Evolutionary conservation across 768 basidiomycete genomes (phyloP).

Genomic region (Pulveroboletus frians): DNA sequence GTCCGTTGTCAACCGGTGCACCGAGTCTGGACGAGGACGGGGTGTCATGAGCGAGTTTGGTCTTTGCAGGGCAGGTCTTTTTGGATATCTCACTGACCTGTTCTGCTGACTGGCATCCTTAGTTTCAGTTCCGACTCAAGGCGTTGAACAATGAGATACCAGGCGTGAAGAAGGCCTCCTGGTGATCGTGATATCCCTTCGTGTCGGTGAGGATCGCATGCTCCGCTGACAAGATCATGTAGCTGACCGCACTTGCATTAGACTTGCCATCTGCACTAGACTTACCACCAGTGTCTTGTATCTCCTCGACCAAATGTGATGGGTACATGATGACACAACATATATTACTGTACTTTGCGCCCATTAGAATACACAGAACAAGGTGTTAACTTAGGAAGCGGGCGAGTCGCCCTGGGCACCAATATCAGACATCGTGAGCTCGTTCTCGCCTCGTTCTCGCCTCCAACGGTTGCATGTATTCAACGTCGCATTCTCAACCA

Average conservation of each 20-base stretch:
- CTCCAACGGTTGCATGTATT: constrained; percentile 84
- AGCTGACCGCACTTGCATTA: not conserved
- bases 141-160: constrained; percentile 78
- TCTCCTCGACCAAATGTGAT: not conserved
- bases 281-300: not conserved
- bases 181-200: constrained; percentile 42
- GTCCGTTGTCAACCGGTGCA: constrained; percentile 85
- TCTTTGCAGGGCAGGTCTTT: constrained; percentile 60
- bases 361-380: constrained; percentile 8
- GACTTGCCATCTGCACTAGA: no score
- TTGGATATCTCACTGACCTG: not conserved
- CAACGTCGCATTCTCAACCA: constrained; percentile 70
- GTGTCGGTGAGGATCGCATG: not conserved
- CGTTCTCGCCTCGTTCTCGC: constrained; percentile 71
- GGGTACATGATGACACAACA: not conserved
- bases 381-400: constrained; percentile 10
- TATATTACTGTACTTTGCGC: constrained; percentile 7
- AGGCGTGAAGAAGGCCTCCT: constrained; percentile 88
- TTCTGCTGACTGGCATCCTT: not conserved
- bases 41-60: constrained; percentile 90
- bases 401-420: constrained; percentile 33
- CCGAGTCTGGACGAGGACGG: constrained; percentile 78
- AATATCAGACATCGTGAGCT: constrained; percentile 56
- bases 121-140: constrained; percentile 91
- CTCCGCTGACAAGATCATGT: not conserved